phyloP scores from a whole-genome alignment of 352 stramenopile species.

The Detonula confervacea region DNA sequence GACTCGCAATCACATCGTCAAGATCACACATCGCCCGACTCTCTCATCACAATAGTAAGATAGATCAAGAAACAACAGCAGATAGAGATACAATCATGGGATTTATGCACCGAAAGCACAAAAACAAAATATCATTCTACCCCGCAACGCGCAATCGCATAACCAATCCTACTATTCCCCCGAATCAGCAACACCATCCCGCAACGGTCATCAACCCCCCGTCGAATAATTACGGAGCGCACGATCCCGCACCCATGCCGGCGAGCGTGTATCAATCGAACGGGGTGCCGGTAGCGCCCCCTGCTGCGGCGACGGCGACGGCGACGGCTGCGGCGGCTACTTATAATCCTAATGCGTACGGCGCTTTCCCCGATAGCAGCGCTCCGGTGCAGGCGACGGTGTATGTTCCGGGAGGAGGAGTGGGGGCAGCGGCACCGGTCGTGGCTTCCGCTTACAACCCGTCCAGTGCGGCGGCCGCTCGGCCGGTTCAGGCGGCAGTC shows the following conservation, averaged over 20 bases:
- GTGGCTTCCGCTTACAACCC: conserved; percentile 19
- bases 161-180: no score
- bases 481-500: background rate
- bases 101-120: no score
- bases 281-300: background rate
- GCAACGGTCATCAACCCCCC: background rate
- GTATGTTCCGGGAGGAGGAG: conserved; percentile 18
- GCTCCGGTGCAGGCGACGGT: conserved; percentile 30
- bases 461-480: background rate
- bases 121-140: conserved; percentile 9
- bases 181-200: conserved; percentile 22
- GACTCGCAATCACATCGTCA: no score
- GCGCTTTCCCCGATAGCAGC: background rate
- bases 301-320: background rate
- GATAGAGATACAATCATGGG: conserved; percentile 23
- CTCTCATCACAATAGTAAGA: no score
- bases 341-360: conserved; percentile 2
- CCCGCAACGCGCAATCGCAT: conserved; percentile 25
- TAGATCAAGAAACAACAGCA: conserved; percentile 13
- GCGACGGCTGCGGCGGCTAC: background rate
- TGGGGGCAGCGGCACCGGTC: background rate
- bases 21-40: no score
- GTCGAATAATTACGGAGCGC: background rate
- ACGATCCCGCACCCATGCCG: background rate
- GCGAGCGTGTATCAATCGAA: conserved; percentile 1